Base-by-base conservation (phyloP, 176 grass and related monocot species). In the Otatea glauca region DNA sequence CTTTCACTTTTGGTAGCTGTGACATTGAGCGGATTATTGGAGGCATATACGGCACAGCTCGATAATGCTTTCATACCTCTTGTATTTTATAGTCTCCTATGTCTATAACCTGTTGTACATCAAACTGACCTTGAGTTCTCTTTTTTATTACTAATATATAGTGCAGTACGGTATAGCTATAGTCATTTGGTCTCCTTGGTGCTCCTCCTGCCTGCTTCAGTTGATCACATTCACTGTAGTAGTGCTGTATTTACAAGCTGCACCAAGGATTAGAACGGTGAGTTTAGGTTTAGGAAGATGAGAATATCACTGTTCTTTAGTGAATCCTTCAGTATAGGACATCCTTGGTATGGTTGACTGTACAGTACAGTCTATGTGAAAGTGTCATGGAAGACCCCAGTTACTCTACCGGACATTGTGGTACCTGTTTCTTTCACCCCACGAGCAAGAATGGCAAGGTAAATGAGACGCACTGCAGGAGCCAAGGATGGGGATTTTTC, bases 11-110 rank as follows among this genome's bases (percentile, higher is more conserved):
- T 95, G 9, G 60, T 90, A 76, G 96, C 96, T 25, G 93, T 99
- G 9, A 96, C 88, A 0, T 47, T 96, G 80, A 99, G 89, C 23
- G 88, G 92, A 14, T 92, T 96, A 61, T 58, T 99, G 74, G 93
- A 99, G 81, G 96, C 93, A 12, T 92, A 94, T 83, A 96, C 93
- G 0, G 86, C 96, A 65, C 96, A 99, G 64, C 89, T 99, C 9
- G 96, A 99, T 78, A 96, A 96, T 75, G 96, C 93, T 72, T 99
- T 99, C 74, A 96, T 99, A 84, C 96, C 96, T 58, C 91, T 95
- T 27, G 83, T 92, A 45, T 95, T 99, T 35, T 99, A 92, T 65
- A 96, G 96, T 64, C 96, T 99, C 68, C 88, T 99, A 37, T 99
- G 96, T 82, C 78, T 99, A 64, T 96, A 82, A 71, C 45, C 27